phyloP scores from a whole-genome alignment of 257 asterid species.

The Nicotiana paniculata region DNA sequence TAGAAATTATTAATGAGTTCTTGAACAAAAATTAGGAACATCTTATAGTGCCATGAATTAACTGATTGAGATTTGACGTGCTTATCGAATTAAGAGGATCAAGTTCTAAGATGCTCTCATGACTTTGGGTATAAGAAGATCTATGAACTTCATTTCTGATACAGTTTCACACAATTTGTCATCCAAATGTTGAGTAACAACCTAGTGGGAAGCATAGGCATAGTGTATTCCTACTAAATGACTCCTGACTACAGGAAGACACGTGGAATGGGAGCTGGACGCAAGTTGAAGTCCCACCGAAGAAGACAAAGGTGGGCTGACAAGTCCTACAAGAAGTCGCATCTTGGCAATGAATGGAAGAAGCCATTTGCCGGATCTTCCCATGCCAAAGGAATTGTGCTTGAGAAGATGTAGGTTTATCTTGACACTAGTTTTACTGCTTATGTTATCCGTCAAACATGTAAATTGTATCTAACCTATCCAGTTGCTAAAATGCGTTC shows the following conservation, averaged over 20 bases:
- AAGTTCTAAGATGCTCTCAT: background rate
- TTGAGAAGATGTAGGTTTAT: constrained; percentile 58
- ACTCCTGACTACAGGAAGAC: constrained; percentile 40
- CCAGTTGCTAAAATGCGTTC: background rate
- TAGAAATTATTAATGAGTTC: background rate
- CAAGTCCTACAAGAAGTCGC: constrained; percentile 71
- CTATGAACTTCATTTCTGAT: background rate
- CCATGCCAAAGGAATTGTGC: constrained; percentile 78
- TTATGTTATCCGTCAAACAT: background rate
- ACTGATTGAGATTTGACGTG: background rate
- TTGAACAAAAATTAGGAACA: background rate
- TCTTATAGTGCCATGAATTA: background rate
- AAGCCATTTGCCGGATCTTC: constrained; percentile 84
- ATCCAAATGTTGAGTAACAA: background rate
- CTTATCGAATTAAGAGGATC: background rate
- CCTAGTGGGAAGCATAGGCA: no score
- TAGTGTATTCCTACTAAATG: background rate
- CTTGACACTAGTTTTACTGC: background rate
- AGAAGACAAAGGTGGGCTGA: constrained; percentile 74
- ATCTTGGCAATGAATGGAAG: constrained; percentile 79
- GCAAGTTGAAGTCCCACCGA: constrained; percentile 75
- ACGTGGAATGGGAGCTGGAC: constrained; percentile 85
- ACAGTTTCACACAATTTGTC: background rate
- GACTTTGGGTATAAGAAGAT: background rate
- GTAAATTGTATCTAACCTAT: background rate